Evolutionary conservation across 2,329 filamentous ascomycete species (phyloP).

Genomic region (Aspergillus arachidicola): DNA sequence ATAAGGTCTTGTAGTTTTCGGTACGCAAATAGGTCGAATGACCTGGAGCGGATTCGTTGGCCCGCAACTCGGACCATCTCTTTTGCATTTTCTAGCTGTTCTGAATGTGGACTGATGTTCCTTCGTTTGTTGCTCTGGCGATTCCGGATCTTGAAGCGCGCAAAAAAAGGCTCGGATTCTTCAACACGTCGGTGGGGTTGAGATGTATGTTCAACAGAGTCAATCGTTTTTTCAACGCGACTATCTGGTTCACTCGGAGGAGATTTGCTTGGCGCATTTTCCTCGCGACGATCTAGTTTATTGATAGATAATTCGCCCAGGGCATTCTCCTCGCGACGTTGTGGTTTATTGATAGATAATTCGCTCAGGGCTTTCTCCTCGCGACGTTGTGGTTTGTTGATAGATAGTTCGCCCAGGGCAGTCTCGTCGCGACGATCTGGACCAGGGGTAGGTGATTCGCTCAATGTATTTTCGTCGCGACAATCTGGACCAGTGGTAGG

Average conservation of each 20-base stretch:
- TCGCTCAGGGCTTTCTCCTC: background rate
- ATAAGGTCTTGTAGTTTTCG: slow-evolving; percentile 46
- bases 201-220: background rate
- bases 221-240: background rate
- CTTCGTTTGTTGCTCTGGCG: background rate
- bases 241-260: background rate
- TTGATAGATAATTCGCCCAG: background rate
- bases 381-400: background rate
- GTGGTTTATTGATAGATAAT: background rate
- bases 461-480: background rate
- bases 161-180: background rate
- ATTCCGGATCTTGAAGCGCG: background rate
- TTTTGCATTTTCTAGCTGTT: background rate
- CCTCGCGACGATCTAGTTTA: background rate
- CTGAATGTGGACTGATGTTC: background rate
- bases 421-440: background rate
- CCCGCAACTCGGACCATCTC: background rate
- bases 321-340: background rate
- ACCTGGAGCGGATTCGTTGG: slow-evolving; percentile 34
- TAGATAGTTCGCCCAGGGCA: background rate
- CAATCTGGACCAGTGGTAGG: background rate
- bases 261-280: background rate
- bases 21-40: slow-evolving; percentile 46
- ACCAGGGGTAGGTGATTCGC: background rate
- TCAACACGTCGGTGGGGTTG: background rate